These are phyloP conservation scores for Yarrowia alimentaria DNA, from an alignment of 805 yeast genomes.

Conservation along the genomic window DNA sequence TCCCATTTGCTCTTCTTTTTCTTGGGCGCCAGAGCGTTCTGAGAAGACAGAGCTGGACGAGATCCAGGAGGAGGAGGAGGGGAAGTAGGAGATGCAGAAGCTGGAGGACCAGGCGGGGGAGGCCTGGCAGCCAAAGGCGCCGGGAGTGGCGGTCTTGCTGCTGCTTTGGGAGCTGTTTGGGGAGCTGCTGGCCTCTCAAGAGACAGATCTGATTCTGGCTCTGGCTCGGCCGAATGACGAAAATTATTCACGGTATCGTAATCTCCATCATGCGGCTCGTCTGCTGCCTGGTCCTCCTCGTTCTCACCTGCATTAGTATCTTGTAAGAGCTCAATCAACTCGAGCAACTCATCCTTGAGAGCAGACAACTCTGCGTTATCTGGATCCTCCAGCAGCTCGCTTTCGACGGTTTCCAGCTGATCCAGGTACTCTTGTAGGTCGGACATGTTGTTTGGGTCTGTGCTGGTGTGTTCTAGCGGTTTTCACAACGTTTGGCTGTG, in stretches of 20 bases:
- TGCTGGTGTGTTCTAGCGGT: slow-evolving; percentile 1
- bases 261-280: background rate
- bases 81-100: background rate
- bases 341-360: slow-evolving; percentile 27
- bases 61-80: background rate
- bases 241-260: no score
- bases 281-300: background rate
- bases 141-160: background rate
- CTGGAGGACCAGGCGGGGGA: background rate
- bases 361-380: slow-evolving; percentile 13
- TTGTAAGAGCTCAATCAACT: slow-evolving; percentile 23
- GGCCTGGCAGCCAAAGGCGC: background rate
- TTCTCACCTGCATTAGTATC: slow-evolving; percentile 24
- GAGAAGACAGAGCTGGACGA: slow-evolving; percentile 9
- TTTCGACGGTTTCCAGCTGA: slow-evolving; percentile 25
- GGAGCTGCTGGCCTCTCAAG: background rate
- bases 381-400: slow-evolving; percentile 20
- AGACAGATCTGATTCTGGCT: no score
- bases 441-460: background rate
- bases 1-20: slow-evolving; percentile 23
- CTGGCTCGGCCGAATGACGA: no score
- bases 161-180: background rate
- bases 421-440: slow-evolving; percentile 24
- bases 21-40: slow-evolving; percentile 14
- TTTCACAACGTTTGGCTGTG: no score